Percentiles rank a stretch among this genome's conserved stretches.
Evolutionary conservation across 2,329 filamentous ascomycete species (phyloP).

Genomic region (Fusarium sp.): DNA sequence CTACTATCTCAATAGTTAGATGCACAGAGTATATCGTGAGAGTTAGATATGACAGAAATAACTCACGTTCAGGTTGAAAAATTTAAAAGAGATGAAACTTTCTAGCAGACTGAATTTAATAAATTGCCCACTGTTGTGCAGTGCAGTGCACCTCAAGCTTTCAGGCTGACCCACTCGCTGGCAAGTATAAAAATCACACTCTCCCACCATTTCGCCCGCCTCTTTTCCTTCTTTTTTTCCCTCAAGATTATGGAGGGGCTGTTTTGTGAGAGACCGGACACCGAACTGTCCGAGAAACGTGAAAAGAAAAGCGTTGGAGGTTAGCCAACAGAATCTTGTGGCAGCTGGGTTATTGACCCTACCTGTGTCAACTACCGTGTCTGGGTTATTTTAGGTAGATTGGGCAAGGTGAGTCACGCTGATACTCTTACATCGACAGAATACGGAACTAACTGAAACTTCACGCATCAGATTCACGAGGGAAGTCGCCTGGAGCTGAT

Average conservation of each 20-base stretch:
- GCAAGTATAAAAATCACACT: neutral
- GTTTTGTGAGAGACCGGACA: too few relatives aligned
- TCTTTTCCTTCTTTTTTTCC: neutral
- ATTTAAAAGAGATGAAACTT: neutral
- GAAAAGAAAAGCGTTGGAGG: neutral
- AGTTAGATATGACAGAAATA: neutral
- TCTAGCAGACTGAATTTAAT: neutral
- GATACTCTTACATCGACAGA: too few relatives aligned
- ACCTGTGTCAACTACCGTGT: neutral
- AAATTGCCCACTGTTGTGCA: neutral
- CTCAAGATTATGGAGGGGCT: neutral
- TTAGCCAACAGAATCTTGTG: neutral
- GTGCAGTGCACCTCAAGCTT: neutral
- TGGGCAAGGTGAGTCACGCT: neutral
- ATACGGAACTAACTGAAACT: neutral
- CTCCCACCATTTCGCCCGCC: neutral
- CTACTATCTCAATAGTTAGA: neutral
- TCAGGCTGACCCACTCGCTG: neutral
- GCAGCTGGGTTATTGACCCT: neutral
- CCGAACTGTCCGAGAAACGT: neutral
- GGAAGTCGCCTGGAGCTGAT: neutral
- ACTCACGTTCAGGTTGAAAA: neutral
- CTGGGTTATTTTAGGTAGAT: neutral
- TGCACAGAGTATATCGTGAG: neutral
- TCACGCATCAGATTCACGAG: constrained; percentile 3